Base-by-base conservation (phyloP, 139 green algal species). In the Asterochloris erici region DNA sequence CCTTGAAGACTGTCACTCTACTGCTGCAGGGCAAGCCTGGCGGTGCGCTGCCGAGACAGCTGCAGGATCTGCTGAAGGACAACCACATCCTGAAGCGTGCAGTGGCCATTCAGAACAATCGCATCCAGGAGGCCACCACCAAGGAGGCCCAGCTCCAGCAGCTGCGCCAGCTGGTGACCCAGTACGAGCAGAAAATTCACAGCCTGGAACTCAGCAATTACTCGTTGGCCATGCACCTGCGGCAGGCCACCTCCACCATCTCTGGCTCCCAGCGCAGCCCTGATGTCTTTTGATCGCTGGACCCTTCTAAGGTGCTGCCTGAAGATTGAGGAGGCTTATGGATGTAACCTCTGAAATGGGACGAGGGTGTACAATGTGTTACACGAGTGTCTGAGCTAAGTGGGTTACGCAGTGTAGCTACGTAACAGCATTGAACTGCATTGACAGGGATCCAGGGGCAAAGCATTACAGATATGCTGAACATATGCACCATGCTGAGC, bases 1-100 rank as follows among this genome's bases (percentile, higher is more conserved):
- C 6, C 38, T 6, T 54, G 38, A 2, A 54, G 38, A 54, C 38
- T 54, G 2, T 54, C 4, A 54, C 38, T 6, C 38, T 54, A 54
- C 38, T 21, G 21, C 66, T 24, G 29, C 74, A 79, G 74, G 74
- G 29, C 16, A n/a, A 29, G n/a, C 14, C 28, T 64, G 38, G 26
- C 21, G 74, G 24, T 38, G 73, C 68, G 63, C 13, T 82, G 77
- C 63, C 61, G 21, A 62, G 27, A 19, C 79, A 90, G 83, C 71
- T 92, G 86, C 47, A 79, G 85, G 83, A 94, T 74, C 81, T 84
- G 75, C 70, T 79, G 73, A 74, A 83, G 2, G 92, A 94, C 38
- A 92, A 95, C 75, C 77, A 77, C 11, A 92, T 98, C 68, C 84
- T 98, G 13, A 98, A 98, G 86, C 90, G 92, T 14, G 94, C 94